A percentile compares a stretch with the other conserved stretches of the same genome.
These are phyloP conservation scores for Eustoma russellianum DNA, from an alignment of 257 asterid genomes.

Conservation along the genomic window DNA sequence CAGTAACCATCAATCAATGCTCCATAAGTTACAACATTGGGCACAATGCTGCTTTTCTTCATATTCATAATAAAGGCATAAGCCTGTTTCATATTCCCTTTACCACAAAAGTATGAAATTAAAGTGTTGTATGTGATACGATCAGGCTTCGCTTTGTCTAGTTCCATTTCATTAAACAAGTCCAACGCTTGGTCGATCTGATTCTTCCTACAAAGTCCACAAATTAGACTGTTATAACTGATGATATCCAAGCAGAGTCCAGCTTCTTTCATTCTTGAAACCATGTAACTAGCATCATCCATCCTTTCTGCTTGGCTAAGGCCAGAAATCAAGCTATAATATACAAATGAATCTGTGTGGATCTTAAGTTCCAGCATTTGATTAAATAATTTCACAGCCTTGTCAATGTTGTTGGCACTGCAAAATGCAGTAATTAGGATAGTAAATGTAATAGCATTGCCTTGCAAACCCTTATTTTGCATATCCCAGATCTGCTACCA, in stretches of 20 bases:
- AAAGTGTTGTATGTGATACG: constrained; percentile 63
- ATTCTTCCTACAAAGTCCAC: constrained; percentile 64
- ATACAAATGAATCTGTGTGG: constrained; percentile 54
- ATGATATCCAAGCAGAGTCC: constrained; percentile 55
- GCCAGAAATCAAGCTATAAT: constrained; percentile 66
- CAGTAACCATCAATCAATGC: constrained; percentile 67
- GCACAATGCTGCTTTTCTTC: constrained; percentile 17
- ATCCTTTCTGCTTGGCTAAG: constrained; percentile 52
- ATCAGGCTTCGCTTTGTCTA: constrained; percentile 51
- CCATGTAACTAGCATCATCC: constrained; percentile 52
- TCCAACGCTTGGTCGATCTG: constrained; percentile 47
- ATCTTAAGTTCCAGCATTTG: constrained; percentile 52
- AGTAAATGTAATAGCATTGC: constrained; percentile 46
- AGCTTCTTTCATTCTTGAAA: constrained; percentile 50
- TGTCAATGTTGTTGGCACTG: constrained; percentile 54
- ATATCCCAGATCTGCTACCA: constrained; percentile 56
- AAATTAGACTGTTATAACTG: constrained; percentile 55
- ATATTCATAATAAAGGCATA: background rate
- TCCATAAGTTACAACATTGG: constrained; percentile 68
- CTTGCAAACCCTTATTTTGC: constrained; percentile 54
- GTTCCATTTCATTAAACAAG: constrained; percentile 54
- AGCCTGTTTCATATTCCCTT: constrained; percentile 35
- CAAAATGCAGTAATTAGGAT: constrained; percentile 66
- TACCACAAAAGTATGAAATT: constrained; percentile 50
- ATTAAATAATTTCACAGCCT: constrained; percentile 52